Evolutionary conservation across 306 rosid species (phyloP).

Genomic region (Pyrus communis): DNA sequence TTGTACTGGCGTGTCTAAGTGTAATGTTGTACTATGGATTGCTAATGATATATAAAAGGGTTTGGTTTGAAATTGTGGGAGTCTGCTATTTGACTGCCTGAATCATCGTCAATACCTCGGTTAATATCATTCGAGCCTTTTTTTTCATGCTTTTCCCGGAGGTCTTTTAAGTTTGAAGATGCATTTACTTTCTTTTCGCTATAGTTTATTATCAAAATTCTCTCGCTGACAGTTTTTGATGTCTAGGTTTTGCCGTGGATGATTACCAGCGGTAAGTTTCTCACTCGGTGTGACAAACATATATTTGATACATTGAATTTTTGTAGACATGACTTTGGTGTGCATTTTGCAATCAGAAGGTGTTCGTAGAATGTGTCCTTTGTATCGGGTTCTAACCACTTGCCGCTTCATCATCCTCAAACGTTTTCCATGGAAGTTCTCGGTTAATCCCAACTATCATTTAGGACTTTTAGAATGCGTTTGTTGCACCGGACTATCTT

Average conservation of each 20-base stretch:
- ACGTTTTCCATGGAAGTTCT: too few relatives aligned
- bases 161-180: neutral
- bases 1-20: conserved; percentile 25
- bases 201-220: neutral
- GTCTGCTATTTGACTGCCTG: neutral
- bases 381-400: neutral
- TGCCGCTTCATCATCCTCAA: too few relatives aligned
- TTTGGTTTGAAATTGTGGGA: neutral
- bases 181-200: neutral
- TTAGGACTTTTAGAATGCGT: too few relatives aligned
- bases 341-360: neutral
- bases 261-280: neutral
- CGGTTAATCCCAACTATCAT: too few relatives aligned
- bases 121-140: too few relatives aligned
- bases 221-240: neutral
- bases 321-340: neutral
- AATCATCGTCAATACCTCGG: too few relatives aligned
- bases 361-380: neutral
- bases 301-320: too few relatives aligned
- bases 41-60: conserved; percentile 19
- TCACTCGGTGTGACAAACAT: neutral
- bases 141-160: too few relatives aligned
- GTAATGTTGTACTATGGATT: conserved; percentile 19
- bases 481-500: too few relatives aligned
- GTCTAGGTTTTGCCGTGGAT: neutral